Percentiles rank a stretch among this genome's conserved stretches.
These are phyloP conservation scores for Boletus subcaerulescens DNA, from an alignment of 768 basidiomycete species.

Conservation along the genomic window DNA sequence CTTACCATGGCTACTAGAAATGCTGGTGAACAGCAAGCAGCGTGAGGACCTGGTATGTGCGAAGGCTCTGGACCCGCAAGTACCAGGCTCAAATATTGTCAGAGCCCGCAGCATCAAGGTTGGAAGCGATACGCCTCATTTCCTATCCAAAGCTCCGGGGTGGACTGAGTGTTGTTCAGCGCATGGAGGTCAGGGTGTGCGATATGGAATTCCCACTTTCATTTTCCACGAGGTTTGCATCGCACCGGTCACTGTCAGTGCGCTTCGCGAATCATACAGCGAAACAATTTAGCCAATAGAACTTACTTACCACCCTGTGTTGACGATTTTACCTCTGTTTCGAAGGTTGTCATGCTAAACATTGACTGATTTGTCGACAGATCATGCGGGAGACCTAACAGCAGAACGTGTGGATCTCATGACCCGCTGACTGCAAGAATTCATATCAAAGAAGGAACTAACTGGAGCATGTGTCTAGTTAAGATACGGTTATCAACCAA, in stretches of 20 bases:
- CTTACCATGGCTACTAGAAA: neutral
- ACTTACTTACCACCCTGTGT: too few species aligned
- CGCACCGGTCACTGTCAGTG: neutral
- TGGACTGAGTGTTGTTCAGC: neutral
- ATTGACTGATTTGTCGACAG: too few species aligned
- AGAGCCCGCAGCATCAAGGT: neutral
- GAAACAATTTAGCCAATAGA: neutral
- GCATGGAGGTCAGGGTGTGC: constrained; percentile 1
- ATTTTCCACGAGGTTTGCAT: constrained; percentile 5
- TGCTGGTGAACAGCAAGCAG: neutral
- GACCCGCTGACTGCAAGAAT: neutral
- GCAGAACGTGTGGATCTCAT: neutral
- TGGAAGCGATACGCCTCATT: neutral
- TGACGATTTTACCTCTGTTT: too few species aligned
- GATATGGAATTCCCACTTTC: neutral
- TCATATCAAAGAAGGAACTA: too few species aligned
- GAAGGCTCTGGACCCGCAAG: neutral
- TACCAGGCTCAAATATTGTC: constrained; percentile 2
- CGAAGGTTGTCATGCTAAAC: too few species aligned
- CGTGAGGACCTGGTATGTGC: neutral
- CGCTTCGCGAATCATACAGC: neutral
- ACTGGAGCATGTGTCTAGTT: too few species aligned
- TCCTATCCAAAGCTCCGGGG: neutral
- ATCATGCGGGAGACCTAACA: neutral
- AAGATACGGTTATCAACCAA: neutral